phyloP scores from a whole-genome alignment of 2,329 filamentous ascomycete species.

The Tolypocladium amazonense region DNA sequence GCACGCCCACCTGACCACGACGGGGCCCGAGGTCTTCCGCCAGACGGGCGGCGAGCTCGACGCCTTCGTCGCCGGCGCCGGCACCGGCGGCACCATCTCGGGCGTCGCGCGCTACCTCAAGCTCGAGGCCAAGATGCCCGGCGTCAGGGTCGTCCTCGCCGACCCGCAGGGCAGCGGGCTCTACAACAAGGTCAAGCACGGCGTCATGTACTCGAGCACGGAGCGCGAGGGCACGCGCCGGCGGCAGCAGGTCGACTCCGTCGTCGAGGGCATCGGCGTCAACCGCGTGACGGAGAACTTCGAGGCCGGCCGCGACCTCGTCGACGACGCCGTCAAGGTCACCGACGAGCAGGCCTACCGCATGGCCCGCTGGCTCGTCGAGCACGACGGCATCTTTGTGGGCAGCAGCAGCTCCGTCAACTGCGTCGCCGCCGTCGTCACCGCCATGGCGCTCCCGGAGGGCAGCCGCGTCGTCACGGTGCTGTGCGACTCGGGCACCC shows the following conservation, averaged over 20 bases:
- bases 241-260: constrained; percentile 84
- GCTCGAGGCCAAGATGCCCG: constrained; percentile 45
- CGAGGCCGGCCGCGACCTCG: constrained; percentile 70
- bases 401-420: constrained; percentile 97
- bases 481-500: constrained; percentile 73
- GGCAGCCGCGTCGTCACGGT: constrained; percentile 67
- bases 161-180: constrained; percentile 92
- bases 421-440: constrained; percentile 67
- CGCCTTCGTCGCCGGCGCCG: constrained; percentile 87
- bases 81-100: constrained; percentile 87
- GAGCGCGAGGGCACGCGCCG: constrained; percentile 86
- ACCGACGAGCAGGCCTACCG: constrained; percentile 78
- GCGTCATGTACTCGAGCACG: constrained; percentile 87
- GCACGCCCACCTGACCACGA: constrained; percentile 69
- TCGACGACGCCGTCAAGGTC: constrained; percentile 85
- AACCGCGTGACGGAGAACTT: constrained; percentile 94
- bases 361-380: constrained; percentile 96
- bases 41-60: constrained; percentile 69
- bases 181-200: constrained; percentile 83
- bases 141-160: constrained; percentile 66
- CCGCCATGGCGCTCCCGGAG: constrained; percentile 51
- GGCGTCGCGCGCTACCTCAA: constrained; percentile 81
- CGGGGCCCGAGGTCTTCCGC: constrained; percentile 78
- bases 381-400: constrained; percentile 88
- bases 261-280: constrained; percentile 93